A percentile compares a stretch with the other conserved stretches of the same genome.
Evolutionary conservation across 805 yeast genomes (phyloP).

Genomic region (Candida piceae): DNA sequence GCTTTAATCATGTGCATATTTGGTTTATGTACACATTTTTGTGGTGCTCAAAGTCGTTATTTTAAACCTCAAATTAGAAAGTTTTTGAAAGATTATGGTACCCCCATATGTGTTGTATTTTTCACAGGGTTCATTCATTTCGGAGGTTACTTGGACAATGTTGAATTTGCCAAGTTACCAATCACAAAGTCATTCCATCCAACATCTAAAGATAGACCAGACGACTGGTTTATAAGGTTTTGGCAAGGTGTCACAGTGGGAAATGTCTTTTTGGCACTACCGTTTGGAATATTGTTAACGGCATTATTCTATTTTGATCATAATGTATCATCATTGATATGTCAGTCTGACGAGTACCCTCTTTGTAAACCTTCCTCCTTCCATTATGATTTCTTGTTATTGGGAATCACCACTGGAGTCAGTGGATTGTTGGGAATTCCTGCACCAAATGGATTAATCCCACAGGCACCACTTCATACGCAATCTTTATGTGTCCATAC

Average conservation of each 20-base stretch:
- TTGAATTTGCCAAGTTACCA: conserved; percentile 60
- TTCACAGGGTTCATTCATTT: conserved; percentile 93
- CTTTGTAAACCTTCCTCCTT: conserved; percentile 82
- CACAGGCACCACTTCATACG: conserved; percentile 96
- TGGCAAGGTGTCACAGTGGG: conserved; percentile 65
- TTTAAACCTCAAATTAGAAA: conserved; percentile 58
- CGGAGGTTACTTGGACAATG: conserved; percentile 65
- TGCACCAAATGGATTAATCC: conserved; percentile 93
- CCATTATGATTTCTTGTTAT: conserved; percentile 84
- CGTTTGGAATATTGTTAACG: conserved; percentile 85
- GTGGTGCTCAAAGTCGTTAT: conserved; percentile 60
- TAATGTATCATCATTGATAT: conserved; percentile 88
- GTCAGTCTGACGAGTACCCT: conserved; percentile 79
- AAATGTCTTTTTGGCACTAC: conserved; percentile 82
- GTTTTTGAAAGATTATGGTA: conserved; percentile 78
- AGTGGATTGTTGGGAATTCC: conserved; percentile 89
- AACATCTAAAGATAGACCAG: conserved; percentile 45
- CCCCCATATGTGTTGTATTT: conserved; percentile 77
- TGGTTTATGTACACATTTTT: conserved; percentile 56
- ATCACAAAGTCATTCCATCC: conserved; percentile 72
- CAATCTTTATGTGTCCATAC: conserved; percentile 61
- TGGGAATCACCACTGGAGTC: conserved; percentile 83
- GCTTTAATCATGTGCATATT: conserved; percentile 71
- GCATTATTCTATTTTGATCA: conserved; percentile 90
- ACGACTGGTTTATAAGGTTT: conserved; percentile 76